Percentiles rank a stretch among this genome's conserved stretches.
Evolutionary conservation across 2,329 filamentous ascomycete genomes (phyloP).

Genomic region (Fusarium lyarnte): DNA sequence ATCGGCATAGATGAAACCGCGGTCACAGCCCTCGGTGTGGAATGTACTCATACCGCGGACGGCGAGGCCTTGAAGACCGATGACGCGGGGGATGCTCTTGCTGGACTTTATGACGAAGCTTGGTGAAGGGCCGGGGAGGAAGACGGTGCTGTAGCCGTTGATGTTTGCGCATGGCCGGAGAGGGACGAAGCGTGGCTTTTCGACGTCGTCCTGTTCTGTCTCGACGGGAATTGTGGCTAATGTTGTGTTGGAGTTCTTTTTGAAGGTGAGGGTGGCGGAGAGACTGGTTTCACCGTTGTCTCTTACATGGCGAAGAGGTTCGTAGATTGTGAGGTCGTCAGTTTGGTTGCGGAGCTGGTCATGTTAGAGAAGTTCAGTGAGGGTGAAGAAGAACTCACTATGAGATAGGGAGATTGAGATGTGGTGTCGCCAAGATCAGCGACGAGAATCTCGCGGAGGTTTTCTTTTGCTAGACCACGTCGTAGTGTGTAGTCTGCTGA

Average conservation of each 20-base stretch:
- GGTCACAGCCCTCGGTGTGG: slow-evolving; percentile 79
- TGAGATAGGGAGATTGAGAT: slow-evolving; percentile 77
- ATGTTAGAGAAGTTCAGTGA: background rate
- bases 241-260: slow-evolving; percentile 76
- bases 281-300: slow-evolving; percentile 53
- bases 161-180: slow-evolving; percentile 71
- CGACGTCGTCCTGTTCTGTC: slow-evolving; percentile 60
- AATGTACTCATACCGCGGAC: slow-evolving; percentile 79
- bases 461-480: slow-evolving; percentile 76
- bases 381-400: slow-evolving; percentile 64
- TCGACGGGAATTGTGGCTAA: slow-evolving; percentile 68
- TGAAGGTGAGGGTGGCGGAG: slow-evolving; percentile 73
- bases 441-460: slow-evolving; percentile 80
- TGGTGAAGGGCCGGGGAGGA: slow-evolving; percentile 82
- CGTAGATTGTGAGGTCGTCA: slow-evolving; percentile 88
- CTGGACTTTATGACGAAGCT: slow-evolving; percentile 85
- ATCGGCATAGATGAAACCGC: slow-evolving; percentile 86
- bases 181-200: slow-evolving; percentile 59
- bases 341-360: slow-evolving; percentile 76
- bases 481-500: slow-evolving; percentile 75
- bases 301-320: slow-evolving; percentile 71
- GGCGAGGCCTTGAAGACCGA: slow-evolving; percentile 74
- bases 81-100: slow-evolving; percentile 77
- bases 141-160: slow-evolving; percentile 82
- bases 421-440: slow-evolving; percentile 84